Percentiles rank a stretch among this genome's conserved stretches.
These are phyloP conservation scores for Talaromyces sp. DNA, from an alignment of 2,329 filamentous ascomycete species.

Conservation along the genomic window DNA sequence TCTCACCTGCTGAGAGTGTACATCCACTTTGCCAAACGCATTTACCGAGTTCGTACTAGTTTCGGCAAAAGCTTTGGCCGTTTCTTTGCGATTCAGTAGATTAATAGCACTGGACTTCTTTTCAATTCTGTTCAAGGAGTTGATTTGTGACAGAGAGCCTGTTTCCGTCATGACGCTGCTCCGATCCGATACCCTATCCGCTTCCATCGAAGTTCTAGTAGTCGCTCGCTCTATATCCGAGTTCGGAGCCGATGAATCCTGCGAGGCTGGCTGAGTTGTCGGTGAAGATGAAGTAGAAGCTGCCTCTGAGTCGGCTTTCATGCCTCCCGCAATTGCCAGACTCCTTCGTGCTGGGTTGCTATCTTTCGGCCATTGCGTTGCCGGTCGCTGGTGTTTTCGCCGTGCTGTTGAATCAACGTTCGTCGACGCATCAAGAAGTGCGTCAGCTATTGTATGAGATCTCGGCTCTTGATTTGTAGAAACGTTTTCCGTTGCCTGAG, in stretches of 20 bases:
- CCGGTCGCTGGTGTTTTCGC: conserved; percentile 39
- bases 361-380: conserved; percentile 40
- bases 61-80: conserved; percentile 60
- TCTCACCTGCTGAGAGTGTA: conserved; percentile 42
- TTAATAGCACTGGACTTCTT: conserved; percentile 56
- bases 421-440: conserved; percentile 85
- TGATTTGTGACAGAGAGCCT: conserved; percentile 30
- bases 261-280: conserved; percentile 28
- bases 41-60: conserved; percentile 62
- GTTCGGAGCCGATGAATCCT: conserved; percentile 32
- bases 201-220: conserved; percentile 26
- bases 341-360: conserved; percentile 20
- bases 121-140: conserved; percentile 27
- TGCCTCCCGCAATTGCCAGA: conserved; percentile 20
- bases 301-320: conserved; percentile 26
- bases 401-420: conserved; percentile 68
- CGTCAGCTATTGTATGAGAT: conserved; percentile 81
- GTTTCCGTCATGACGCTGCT: conserved; percentile 31
- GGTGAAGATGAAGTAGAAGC: conserved; percentile 37
- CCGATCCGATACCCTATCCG: conserved; percentile 24
- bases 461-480: conserved; percentile 37
- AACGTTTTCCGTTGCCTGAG: conserved; percentile 23
- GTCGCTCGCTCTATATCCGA: conserved; percentile 30
- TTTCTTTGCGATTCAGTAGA: conserved; percentile 57
- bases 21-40: conserved; percentile 62